Conservation (phyloP, 1,139 yeast genomes). For the Pichia norvegensis region DNA sequence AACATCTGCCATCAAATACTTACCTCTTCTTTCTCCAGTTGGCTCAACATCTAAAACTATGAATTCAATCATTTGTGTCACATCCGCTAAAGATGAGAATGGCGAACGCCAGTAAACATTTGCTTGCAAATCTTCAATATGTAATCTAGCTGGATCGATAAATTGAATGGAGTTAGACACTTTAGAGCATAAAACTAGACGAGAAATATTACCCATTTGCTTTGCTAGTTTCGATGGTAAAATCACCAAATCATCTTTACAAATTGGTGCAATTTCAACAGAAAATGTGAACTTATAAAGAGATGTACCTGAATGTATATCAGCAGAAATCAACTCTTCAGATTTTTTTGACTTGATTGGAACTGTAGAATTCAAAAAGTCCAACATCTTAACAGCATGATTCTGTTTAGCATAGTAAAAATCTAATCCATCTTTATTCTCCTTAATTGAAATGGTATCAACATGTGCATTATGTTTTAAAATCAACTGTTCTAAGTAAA, state of each 20-base stretch:
- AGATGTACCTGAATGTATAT: conserved; percentile 85
- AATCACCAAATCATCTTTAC: conserved; percentile 92
- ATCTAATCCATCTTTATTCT: conserved; percentile 89
- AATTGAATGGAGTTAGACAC: conserved; percentile 78
- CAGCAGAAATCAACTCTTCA: conserved; percentile 86
- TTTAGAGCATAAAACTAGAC: conserved; percentile 78
- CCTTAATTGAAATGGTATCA: conserved; percentile 89
- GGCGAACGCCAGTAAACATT: conserved; percentile 83
- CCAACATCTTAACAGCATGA: conserved; percentile 91
- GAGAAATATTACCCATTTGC: conserved; percentile 74
- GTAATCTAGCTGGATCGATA: conserved; percentile 75
- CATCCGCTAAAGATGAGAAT: conserved; percentile 70
- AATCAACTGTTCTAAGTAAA: conserved; percentile 89
- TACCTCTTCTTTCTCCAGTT: conserved; percentile 76
- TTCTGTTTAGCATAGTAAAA: conserved; percentile 83
- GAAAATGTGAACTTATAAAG: conserved; percentile 87
- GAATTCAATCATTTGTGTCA: conserved; percentile 76
- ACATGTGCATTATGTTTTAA: conserved; percentile 90
- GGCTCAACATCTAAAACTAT: conserved; percentile 91
- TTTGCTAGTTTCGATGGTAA: conserved; percentile 81
- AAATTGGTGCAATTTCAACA: conserved; percentile 92
- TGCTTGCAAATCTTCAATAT: conserved; percentile 70
- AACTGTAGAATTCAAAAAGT: conserved; percentile 76
- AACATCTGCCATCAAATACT: conserved; percentile 78
- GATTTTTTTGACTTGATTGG: conserved; percentile 84